phyloP scores from a whole-genome alignment of 2,329 filamentous ascomycete species.

The Fusarium oxysporum region DNA sequence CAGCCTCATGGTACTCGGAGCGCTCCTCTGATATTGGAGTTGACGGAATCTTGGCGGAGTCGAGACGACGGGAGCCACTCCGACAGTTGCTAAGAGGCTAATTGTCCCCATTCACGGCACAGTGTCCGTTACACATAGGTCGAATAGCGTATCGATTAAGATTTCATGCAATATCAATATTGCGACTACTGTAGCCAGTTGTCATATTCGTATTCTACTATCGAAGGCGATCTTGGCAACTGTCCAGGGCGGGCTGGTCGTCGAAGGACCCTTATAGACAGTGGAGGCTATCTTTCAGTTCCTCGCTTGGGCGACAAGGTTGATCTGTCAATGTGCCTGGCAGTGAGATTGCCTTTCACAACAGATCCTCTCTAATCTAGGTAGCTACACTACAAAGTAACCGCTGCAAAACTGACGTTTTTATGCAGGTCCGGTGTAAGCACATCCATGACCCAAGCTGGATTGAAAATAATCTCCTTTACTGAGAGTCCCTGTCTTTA shows the following conservation, averaged over 20 bases:
- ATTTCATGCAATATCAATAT: slow-evolving; percentile 18
- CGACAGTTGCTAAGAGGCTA: slow-evolving; percentile 23
- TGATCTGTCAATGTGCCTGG: background rate
- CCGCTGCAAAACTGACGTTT: background rate
- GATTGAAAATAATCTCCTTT: slow-evolving; percentile 2
- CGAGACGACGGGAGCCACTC: slow-evolving; percentile 12
- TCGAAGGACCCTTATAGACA: background rate
- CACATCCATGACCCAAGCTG: background rate
- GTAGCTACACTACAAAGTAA: background rate
- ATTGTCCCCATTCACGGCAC: slow-evolving; percentile 31
- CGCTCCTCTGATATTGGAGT: slow-evolving; percentile 8
- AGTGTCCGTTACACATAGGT: slow-evolving; percentile 30
- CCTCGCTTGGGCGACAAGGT: background rate
- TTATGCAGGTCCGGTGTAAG: background rate
- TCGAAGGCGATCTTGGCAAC: background rate
- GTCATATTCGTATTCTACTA: background rate
- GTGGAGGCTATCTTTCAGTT: background rate
- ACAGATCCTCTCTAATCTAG: background rate
- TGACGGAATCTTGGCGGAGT: slow-evolving; percentile 8
- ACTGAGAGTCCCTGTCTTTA: background rate
- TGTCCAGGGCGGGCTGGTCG: background rate
- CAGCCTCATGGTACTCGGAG: slow-evolving; percentile 7
- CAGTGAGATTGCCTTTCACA: slow-evolving; percentile 5
- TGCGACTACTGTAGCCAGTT: slow-evolving; percentile 1
- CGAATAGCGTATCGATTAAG: background rate